Base-by-base conservation (phyloP, 306 rosid species). In the Prunus mume region DNA sequence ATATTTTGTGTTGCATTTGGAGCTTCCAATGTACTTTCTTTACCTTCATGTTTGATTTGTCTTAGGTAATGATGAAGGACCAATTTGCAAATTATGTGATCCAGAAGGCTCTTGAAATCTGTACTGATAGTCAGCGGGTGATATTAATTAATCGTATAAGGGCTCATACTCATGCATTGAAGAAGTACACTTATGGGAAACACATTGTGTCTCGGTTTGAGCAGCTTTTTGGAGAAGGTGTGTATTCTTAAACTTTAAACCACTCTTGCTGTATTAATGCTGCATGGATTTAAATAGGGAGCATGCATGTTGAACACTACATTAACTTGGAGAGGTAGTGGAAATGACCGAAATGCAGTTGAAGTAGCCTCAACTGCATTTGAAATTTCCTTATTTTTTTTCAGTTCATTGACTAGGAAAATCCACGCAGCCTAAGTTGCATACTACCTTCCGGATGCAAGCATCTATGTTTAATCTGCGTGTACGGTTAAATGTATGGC, bases 181-280 rank as follows among this genome's bases (percentile, higher is more conserved):
- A 90, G 92, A 90, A 90, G 79, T 88, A 90, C 78, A 90, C 95
- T n/a, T 90, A 90, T 0, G 92, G 92, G 76, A 90, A 90, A 76
- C 95, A 90, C 85, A 90, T 90, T 49, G 90, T 90, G 68, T 85
- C 92, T 72, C 91, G 95, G 25, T 81, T 84, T 56, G 95, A 84
- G 51, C 87, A 78, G 83, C 74, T 73, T 12, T 84, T 81, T 61
- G 87, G 87, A 70, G 87, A 84, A 77, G 87, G 87, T 80, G 63
- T 20, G 63, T 71, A 52, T 67, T 38, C 41, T 38, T 51, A 13
- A 62, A 77, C 52, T 25, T 69, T 27, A 18, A 15, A 24, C 43
- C 66, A 60, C 46, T 46, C 19, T 41, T 57, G 54, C 41, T 22
- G 1, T 9, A 65, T 56, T 22, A 72, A 18, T 73, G 67, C 14